A percentile compares a stretch with the other conserved stretches of the same genome.
These are phyloP conservation scores for Sarocladiaceae sp. DNA, from an alignment of 2,329 filamentous ascomycete genomes.

Conservation along the genomic window DNA sequence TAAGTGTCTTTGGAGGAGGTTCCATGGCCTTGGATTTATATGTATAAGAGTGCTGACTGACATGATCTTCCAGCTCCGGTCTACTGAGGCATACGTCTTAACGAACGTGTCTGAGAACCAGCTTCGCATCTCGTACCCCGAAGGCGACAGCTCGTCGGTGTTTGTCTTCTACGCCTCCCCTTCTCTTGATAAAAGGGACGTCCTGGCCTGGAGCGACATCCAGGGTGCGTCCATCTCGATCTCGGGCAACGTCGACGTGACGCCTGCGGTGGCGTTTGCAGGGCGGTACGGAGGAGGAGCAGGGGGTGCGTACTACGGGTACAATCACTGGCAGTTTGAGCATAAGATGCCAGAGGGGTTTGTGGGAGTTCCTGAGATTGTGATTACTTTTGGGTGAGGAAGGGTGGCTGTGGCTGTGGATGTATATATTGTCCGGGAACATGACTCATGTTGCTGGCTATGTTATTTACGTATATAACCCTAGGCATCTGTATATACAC, in stretches of 20 bases:
- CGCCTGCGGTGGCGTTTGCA: constrained; percentile 36
- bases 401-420: too few species aligned
- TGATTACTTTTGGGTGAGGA: constrained; percentile 7
- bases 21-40: too few species aligned
- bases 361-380: constrained; percentile 4
- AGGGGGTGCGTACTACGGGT: constrained; percentile 25
- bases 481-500: too few species aligned
- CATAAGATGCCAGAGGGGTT: constrained; percentile 29
- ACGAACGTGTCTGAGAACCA: constrained; percentile 32
- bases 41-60: not conserved
- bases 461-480: too few species aligned
- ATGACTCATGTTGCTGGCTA: too few species aligned
- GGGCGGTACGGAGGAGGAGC: constrained; percentile 32
- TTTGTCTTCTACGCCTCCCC: constrained; percentile 46
- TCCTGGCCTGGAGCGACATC: constrained; percentile 40
- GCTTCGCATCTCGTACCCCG: constrained; percentile 47
- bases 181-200: constrained; percentile 33
- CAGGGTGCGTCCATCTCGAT: constrained; percentile 40
- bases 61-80: constrained; percentile 23
- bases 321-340: constrained; percentile 41
- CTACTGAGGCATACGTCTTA: constrained; percentile 32
- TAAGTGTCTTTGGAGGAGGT: constrained; percentile 15
- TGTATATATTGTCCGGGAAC: too few species aligned
- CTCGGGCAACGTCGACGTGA: constrained; percentile 34
- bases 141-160: constrained; percentile 38